Base-by-base conservation (phyloP, 2,329 filamentous ascomycete genomes). In the Arthrobotrys megalospora region DNA sequence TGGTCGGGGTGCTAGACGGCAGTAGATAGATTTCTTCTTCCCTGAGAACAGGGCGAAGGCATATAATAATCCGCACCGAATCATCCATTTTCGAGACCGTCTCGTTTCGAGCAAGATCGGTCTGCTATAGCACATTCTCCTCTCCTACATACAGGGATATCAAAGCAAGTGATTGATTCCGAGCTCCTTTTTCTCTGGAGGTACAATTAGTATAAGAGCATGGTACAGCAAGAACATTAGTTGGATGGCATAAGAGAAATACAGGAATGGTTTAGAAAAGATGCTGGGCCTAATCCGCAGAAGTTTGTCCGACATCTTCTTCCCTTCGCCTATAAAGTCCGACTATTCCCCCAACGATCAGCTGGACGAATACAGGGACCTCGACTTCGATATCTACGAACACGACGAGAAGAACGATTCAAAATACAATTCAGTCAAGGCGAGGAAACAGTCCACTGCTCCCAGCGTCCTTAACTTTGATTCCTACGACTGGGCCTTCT, bases 351-450 rank as follows among this genome's bases (percentile, higher is more conserved):
- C 62, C 41, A 60, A 52, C 28, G 32, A 62, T 21, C 50, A 68
- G 10, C 19, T 41, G 21, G 50, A 65, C 52, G 75, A 78, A 32
- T 65, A 67, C 47, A 67, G 53, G 45, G 75, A 78, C 62, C 75
- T 78, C 67, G 75, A 78, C 53, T 78, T 78, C 50, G 75, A 78
- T 48, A 72, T 72, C 34, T 78, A 78, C 67, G 75, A 78, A 34
- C 68, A 72, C 65, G 55, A 72, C 60, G 62, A 78, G 43, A 71
- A 71, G 50, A 36, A 60, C 45, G 38, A 41, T 63, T 45, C 50
- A 34, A 52, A 14, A 28, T 43, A 60, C 12, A 43, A 60, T 60
- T 43, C 55, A 4, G 8, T 60, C 28, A 60, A 43, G 55, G 5
- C 24, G 24, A 60, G 55, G 55, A 60, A 60, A 43, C 55, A 41